phyloP scores from a whole-genome alignment of 169 alveolate genomes.

The Miamiensis avidus region DNA sequence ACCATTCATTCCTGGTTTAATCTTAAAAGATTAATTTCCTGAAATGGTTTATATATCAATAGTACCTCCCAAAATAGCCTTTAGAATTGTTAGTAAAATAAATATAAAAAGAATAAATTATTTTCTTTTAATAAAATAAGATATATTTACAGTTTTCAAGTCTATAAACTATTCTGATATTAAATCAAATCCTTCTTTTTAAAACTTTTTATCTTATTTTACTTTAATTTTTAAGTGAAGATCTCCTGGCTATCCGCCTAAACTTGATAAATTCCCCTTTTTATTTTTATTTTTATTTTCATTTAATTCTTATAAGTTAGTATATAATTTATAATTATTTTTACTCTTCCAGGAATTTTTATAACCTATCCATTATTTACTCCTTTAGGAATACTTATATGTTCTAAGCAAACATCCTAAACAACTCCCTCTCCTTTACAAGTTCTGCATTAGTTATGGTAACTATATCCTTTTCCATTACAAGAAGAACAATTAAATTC shows the following conservation, averaged over 20 bases:
- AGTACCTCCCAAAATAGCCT: neutral
- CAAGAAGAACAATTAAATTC: neutral
- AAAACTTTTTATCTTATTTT: neutral
- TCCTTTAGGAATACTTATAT: neutral
- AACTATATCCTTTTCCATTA: neutral
- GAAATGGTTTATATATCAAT: neutral
- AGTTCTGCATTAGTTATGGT: neutral
- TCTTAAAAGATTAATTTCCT: neutral
- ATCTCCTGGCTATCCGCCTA: neutral
- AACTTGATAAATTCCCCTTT: neutral
- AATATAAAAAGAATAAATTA: no score
- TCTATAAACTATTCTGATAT: no score
- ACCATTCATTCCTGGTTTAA: neutral
- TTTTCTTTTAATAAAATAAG: no score
- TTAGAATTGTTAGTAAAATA: neutral
- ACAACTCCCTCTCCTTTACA: neutral
- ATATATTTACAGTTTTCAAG: neutral
- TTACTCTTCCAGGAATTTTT: neutral
- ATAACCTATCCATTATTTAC: neutral
- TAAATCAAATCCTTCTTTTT: neutral
- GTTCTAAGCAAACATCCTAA: neutral
- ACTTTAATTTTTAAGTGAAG: neutral
- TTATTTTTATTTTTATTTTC: no score
- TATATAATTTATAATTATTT: no score
- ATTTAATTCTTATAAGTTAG: no score